phyloP scores from a whole-genome alignment of 2,329 filamentous ascomycete genomes.

The Pyrenochaeta sp. region DNA sequence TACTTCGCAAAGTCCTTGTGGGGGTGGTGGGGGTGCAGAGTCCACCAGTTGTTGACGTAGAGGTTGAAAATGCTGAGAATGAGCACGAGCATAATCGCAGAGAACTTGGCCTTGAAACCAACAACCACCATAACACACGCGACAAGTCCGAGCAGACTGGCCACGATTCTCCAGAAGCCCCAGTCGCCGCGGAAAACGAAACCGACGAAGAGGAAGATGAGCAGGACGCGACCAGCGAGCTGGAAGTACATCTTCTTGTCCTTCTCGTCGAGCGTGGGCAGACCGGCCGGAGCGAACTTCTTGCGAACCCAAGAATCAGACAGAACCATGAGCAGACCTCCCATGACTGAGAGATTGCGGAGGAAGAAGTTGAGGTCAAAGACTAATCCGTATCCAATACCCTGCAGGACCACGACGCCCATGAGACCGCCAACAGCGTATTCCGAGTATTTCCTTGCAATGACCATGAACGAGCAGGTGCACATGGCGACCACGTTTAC shows the following conservation, averaged over 20 bases:
- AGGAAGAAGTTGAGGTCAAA: constrained; percentile 99
- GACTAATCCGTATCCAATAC: constrained; percentile 94
- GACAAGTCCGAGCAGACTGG: constrained; percentile 84
- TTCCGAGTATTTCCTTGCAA: constrained; percentile 90
- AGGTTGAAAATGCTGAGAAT: constrained; percentile 97
- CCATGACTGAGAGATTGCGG: constrained; percentile 96
- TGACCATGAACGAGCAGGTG: constrained; percentile 83
- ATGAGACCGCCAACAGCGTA: constrained; percentile 91
- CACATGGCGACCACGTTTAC: constrained; percentile 90
- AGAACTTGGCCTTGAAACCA: constrained; percentile 99
- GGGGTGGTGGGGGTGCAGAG: constrained; percentile 97
- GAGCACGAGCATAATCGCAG: constrained; percentile 91
- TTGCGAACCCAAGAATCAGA: constrained; percentile 99
- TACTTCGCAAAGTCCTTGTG: constrained; percentile 99
- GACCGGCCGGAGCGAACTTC: constrained; percentile 92
- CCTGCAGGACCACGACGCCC: constrained; percentile 89
- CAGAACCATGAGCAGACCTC: constrained; percentile 95
- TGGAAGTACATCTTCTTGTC: constrained; percentile 99
- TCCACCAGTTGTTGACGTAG: constrained; percentile 99
- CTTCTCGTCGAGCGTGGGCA: constrained; percentile 96
- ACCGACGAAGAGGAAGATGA: constrained; percentile 97
- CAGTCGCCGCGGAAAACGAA: constrained; percentile 96
- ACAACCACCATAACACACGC: constrained; percentile 99
- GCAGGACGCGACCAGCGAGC: constrained; percentile 89
- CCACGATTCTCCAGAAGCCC: constrained; percentile 86